Conservation (phyloP, 2,329 filamentous ascomycete species). For the Botrytis byssoidea region DNA sequence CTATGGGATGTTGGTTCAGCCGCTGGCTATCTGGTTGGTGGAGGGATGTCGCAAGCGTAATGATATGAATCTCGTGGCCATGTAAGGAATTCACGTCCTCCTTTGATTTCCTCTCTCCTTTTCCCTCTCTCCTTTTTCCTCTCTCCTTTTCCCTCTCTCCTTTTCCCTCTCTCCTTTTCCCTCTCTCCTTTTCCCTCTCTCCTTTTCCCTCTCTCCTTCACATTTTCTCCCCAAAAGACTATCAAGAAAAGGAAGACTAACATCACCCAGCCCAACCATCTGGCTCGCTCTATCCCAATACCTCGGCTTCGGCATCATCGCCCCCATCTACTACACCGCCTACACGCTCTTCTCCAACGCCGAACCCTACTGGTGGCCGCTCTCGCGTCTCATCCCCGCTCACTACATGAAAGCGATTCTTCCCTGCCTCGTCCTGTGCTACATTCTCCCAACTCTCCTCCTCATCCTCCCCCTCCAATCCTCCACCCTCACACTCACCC, state of each 20-base stretch:
- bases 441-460: background rate
- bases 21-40: background rate
- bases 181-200: too few species aligned
- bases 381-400: conserved; percentile 5
- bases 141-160: too few species aligned
- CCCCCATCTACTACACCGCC: background rate
- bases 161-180: too few species aligned
- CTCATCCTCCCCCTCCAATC: background rate
- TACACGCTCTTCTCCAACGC: conserved; percentile 14
- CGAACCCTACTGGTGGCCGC: conserved; percentile 12
- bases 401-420: conserved; percentile 13
- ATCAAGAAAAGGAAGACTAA: background rate
- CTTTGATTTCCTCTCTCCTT: too few species aligned
- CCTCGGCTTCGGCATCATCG: conserved; percentile 1
- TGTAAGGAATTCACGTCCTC: background rate
- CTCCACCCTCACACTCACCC: background rate
- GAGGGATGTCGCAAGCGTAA: conserved; percentile 14
- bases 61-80: conserved; percentile 14
- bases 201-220: too few species aligned
- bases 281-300: conserved; percentile 10
- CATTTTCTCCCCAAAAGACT: too few species aligned
- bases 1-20: background rate
- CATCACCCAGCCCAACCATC: background rate
- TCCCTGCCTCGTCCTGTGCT: background rate
- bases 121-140: too few species aligned